phyloP scores from a whole-genome alignment of 371 early-diverging fungal genomes.

The Mucor velutinosus region DNA sequence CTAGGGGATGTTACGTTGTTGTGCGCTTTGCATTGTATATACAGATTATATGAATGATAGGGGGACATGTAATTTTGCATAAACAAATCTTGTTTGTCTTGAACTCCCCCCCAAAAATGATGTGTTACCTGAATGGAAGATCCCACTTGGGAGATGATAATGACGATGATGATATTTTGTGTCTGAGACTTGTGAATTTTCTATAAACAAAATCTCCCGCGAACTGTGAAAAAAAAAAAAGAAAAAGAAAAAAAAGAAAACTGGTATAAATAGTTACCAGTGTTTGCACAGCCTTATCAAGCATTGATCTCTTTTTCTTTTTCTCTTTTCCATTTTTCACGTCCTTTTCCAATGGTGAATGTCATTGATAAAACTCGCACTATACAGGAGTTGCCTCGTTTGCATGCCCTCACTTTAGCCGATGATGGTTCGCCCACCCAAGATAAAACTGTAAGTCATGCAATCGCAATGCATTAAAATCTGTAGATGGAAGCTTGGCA shows the following conservation, averaged over 20 bases:
- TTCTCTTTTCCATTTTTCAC: not conserved
- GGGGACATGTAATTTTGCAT: conserved; percentile 9
- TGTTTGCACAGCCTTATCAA: not conserved
- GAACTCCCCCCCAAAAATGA: not conserved
- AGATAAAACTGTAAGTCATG: conserved; percentile 54
- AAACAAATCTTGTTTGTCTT: not conserved
- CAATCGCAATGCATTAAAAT: conserved; percentile 1
- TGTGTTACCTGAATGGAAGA: not conserved
- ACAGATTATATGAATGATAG: not conserved
- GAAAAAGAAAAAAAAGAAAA: not conserved
- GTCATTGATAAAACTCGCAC: conserved; percentile 2
- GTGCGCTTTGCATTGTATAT: not conserved
- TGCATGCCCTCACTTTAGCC: conserved; percentile 53
- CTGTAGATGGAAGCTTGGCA: conserved; percentile 2
- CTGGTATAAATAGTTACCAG: not conserved
- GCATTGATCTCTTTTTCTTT: not conserved
- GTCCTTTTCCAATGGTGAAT: conserved; percentile 9
- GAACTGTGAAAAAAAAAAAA: not conserved
- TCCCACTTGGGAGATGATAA: not conserved
- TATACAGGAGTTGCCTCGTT: conserved; percentile 11
- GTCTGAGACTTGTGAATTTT: conserved; percentile 9
- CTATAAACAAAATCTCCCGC: not conserved
- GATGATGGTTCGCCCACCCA: conserved; percentile 61
- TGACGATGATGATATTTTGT: not conserved
- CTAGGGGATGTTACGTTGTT: not conserved